Evolutionary conservation across 192 early-diverging fungal genomes (phyloP), one percentile per base, ranked within the genome.

Genomic region (Backusella macrospora): DNA sequence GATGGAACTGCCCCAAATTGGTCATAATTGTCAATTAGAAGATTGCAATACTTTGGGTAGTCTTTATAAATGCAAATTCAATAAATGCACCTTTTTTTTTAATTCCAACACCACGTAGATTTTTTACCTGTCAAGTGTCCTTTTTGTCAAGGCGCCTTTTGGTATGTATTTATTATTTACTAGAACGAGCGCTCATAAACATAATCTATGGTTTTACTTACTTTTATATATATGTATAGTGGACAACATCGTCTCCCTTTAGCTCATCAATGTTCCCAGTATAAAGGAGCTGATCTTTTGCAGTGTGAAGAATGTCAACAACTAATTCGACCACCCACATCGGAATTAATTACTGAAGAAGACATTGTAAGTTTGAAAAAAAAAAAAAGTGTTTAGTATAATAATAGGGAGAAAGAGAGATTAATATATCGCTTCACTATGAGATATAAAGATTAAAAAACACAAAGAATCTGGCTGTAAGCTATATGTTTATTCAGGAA

Each of bases 1-100:
- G 15, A 72, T 72, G 71, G 71, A 72, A 72, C 34, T 72, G 10
- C 71, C 71, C n/a, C 21, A 72, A 43, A 47, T 72, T 38, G 71
- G 71, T 10, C 42, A 64, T n/a, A 62, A 72, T 37, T 72, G 71
- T 44, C n/a, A 59, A 44, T 29, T 64, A 37, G 44, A 23, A 9
- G 26, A 39, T 13, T 72, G 71, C 44, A 26, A 64, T 37, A 9
- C 55, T n/a, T 72, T 72, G 64, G 71, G 71, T 64, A 52, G 39
- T 5, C 15, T 15, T 49, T 39, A 55, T 43, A 12, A 12, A 34
- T 2, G 29, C 29, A 34, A 34, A 34, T 34, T 34, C 29, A 34
- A 34, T 34, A 34, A 34, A 34, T 34, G 29, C 29, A 21, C 18
- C 16, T 38, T n/a, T 1, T 29, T 29, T 62, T 55, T 26, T 7